Evolutionary conservation across 345 rosid genomes (phyloP), one percentile per base, ranked within the genome.

Genomic region (Ceriops decandra): DNA sequence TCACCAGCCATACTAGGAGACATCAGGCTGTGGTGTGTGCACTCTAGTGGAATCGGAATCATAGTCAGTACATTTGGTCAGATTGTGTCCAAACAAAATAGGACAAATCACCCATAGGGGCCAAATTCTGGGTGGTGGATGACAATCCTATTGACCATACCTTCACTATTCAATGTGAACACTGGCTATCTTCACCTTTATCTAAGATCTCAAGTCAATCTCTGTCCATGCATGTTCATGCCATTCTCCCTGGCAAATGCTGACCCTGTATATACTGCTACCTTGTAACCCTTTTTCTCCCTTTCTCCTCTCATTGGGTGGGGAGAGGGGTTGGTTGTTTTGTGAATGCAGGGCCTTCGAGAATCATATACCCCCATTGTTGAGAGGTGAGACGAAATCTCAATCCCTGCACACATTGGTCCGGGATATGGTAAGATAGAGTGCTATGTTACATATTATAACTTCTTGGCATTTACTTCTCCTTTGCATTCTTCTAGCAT

Each of bases 321-420:
- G 32, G 57, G 33, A 35, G 57, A 30, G 26, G 17, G 49, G 53
- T 52, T 26, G 7, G 53, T 27, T 30, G 51, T 60, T 74, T 60
- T 54, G 11, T 73, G 27, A 72, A 57, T 71, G 73, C 86, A 93
- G 98, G 96, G 77, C 90, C 76, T 93, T 89, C 87, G 85, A 87
- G 77, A 86, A 85, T 80, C 80, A 73, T 70, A 70, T 89, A 28
- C 98, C 95, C 1, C 74, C 74, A 77, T 68, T 87, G 80, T 80
- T 85, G 64, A 84, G 76, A 64, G 87, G 88, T 42, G 70, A 78
- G 59, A 76, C 75, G 17, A 87, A 83, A 62, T 73, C 77, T 57
- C 69, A 79, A 67, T 82, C 79, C 76, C 80, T 90, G 49, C 74
- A 78, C 78, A 72, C 78, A 52, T 79, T 86, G 70, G 76, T 82